Evolutionary conservation across 2,329 filamentous ascomycete species (phyloP), one percentile per base, ranked within the genome.

Genomic region (Triangularia setosa): DNA sequence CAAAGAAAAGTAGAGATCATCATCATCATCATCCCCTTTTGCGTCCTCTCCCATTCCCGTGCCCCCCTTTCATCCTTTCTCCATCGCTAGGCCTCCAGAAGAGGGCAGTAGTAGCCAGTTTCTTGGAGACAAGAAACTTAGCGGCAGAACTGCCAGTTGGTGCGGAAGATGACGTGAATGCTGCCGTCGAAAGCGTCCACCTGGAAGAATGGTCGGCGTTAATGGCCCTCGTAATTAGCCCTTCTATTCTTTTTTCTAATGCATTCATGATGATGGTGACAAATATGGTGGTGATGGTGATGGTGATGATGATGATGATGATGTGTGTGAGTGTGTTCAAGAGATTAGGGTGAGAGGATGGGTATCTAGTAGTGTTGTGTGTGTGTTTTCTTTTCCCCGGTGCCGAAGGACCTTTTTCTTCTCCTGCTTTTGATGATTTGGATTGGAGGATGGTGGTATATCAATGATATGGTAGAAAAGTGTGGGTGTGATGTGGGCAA

Each of bases 111-210:
- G 35, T 48, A 18, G n/a, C 18, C n/a, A 48, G n/a, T 18, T 12
- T 48, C 40, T 48, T 21, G n/a, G n/a, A 21, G 33, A 52, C 3
- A 52, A 25, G 24, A 24, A 58, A 58, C 30, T 65, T 64, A 67
- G 44, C 30, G 54, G 64, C 66, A 67, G 28, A 53, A 23, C 35
- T 55, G 68, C 69, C 69, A 72, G 65, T 65, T 69, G 61, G 71
- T 69, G 63, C 56, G 52, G 70, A 72, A 72, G 55, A 69, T 61
- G 58, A 72, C 56, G 55, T 72, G 70, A 21, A 72, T 52, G 60
- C 65, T 69, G 40, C 71, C 71, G 54, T 72, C 71, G 62, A 72
- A 72, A 48, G 71, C 68, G 58, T 72, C 71, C 64, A 72, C 70
- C 71, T 72, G 40, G 33, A 35, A n/a, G n/a, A 40, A 58, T 48